Base-by-base conservation (phyloP, 2,329 filamentous ascomycete genomes). In the Neurospora crassa region DNA sequence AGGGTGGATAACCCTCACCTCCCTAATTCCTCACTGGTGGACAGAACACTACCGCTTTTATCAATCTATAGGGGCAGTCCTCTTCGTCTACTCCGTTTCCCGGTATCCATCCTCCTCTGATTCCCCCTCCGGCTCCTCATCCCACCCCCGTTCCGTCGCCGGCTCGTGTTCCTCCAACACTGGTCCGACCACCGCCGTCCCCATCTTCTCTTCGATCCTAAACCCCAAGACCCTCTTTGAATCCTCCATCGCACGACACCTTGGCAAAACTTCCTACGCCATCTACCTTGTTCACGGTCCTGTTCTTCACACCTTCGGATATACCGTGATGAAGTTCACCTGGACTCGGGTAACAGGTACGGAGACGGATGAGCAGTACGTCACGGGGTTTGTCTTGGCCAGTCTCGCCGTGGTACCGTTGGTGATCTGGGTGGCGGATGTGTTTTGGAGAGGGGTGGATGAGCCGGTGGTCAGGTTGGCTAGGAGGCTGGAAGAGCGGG, bases 201-300 rank as follows among this genome's bases (percentile, higher is more conserved):
- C 20, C 12, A 29, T 53, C 14, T 34, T 63, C 24, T 59, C 53
- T 6, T 5, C 6, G 2, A 2, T 10, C 29, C 16, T 63, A 0
- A 63, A 63, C 29, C 53, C 53, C 3, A 63, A 34, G 5, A n/a
- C 24, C 14, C 79, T 88, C 71, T 88, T 89, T 78, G 84, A 84
- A 76, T 79, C 81, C 1, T 76, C 79, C 2, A 74, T 82, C 18
- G 80, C 88, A 3, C 87, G 88, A 76, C 90, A 89, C 78, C 80
- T 90, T 6, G 88, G 88, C 72, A 84, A 84, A 76, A 85, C 90
- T 74, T 89, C 86, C 69, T 90, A 88, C 76, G 84, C 86, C 68
- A 77, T 90, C 37, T 90, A 90, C 77, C 82, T 90, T 16, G 85
- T 89, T 81, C 88, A 90, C 76, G 86, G 87, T 0, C 85, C 86